Conservation (phyloP, 192 early-diverging fungal species). For the Linnemannia zychae region DNA sequence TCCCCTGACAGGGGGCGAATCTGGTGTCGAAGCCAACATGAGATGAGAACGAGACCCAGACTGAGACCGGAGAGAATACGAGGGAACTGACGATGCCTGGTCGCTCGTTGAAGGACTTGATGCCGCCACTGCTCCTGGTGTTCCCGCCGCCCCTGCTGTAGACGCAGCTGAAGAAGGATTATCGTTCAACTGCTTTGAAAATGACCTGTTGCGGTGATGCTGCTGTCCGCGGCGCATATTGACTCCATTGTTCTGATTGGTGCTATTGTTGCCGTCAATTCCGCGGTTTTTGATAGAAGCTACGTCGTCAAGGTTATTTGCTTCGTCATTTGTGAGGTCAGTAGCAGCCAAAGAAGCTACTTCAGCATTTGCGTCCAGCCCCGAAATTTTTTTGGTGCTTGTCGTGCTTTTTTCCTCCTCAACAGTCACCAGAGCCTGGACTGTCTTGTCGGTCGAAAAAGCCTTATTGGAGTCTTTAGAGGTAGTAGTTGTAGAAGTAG, state of each 20-base stretch:
- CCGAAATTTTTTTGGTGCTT: not conserved
- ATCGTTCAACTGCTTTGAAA: not conserved
- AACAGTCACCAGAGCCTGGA: not conserved
- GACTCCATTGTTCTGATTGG: conserved; percentile 6
- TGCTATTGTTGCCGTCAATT: not conserved
- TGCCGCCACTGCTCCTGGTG: not conserved
- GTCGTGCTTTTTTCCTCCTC: not conserved
- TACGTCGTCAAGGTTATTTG: not conserved
- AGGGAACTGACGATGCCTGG: conserved; percentile 13
- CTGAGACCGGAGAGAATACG: conserved; percentile 26
- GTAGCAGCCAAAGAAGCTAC: not conserved
- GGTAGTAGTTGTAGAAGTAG: not conserved
- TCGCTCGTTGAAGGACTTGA: conserved; percentile 27
- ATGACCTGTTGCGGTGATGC: conserved; percentile 22
- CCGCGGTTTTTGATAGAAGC: not conserved
- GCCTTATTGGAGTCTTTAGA: not conserved
- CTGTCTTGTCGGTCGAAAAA: not conserved
- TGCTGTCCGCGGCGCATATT: conserved; percentile 25
- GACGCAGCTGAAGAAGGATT: not conserved
- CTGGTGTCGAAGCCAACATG: conserved; percentile 36
- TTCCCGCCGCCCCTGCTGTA: not conserved
- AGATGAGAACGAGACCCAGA: conserved; percentile 33
- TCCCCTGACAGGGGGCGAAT: conserved; percentile 45
- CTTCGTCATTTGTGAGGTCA: not conserved
- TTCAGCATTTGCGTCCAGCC: not conserved